Conservation (phyloP, 805 yeast species). For the Millerozyma acaciae region DNA sequence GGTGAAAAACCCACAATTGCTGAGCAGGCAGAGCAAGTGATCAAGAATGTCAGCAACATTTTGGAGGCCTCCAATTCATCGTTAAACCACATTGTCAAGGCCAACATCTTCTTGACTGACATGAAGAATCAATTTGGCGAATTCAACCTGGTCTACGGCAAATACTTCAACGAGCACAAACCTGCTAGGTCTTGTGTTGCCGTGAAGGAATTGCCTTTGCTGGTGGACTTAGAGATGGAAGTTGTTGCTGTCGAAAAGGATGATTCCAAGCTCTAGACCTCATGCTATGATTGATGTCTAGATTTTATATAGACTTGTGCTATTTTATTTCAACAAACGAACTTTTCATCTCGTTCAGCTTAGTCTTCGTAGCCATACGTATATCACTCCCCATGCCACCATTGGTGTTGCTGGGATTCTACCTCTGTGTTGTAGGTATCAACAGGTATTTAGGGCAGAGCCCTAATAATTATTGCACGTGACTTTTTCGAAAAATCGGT, state of each 20-base stretch:
- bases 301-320: too few relatives aligned
- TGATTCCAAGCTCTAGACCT: constrained; percentile 31
- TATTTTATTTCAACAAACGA: too few relatives aligned
- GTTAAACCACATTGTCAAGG: constrained; percentile 80
- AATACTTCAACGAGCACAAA: constrained; percentile 71
- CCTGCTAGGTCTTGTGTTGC: constrained; percentile 99
- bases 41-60: constrained; percentile 65
- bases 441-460: constrained; percentile 1
- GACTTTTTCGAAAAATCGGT: too few relatives aligned
- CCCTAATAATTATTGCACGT: constrained; percentile 1
- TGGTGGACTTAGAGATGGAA: constrained; percentile 86
- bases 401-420: too few relatives aligned
- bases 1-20: constrained; percentile 62
- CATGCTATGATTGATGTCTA: too few relatives aligned
- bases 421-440: too few relatives aligned
- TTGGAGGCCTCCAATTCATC: constrained; percentile 83
- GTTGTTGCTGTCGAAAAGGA: constrained; percentile 75
- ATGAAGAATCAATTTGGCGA: constrained; percentile 74
- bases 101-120: constrained; percentile 86
- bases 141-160: constrained; percentile 80
- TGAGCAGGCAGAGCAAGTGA: constrained; percentile 73
- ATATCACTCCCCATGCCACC: too few relatives aligned
- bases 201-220: constrained; percentile 85
- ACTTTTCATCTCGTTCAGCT: too few relatives aligned
- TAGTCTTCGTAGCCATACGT: too few relatives aligned